phyloP scores from a whole-genome alignment of 345 rosid species.

The Citrus inodora region DNA sequence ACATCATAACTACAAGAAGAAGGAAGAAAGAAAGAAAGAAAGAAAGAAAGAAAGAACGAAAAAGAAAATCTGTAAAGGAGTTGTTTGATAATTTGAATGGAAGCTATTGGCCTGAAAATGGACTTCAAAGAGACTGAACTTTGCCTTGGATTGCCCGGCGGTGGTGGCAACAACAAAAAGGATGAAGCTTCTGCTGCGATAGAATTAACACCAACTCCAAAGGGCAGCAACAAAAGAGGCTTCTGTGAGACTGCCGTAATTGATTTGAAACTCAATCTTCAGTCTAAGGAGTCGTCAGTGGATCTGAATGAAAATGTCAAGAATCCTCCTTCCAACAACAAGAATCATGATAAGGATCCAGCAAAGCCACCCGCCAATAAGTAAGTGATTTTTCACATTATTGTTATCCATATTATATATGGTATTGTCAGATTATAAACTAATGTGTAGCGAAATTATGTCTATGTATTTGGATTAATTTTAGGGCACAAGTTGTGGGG shows the following conservation, averaged over 20 bases:
- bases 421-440: no score
- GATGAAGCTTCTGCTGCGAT: background rate
- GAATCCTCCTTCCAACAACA: conserved; percentile 30
- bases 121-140: conserved; percentile 66
- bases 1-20: background rate
- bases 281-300: conserved; percentile 31
- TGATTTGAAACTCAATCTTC: conserved; percentile 69
- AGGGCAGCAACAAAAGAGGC: conserved; percentile 63
- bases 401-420: no score
- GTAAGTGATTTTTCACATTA: conserved; percentile 25
- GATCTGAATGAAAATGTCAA: conserved; percentile 37
- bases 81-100: conserved; percentile 1
- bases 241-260: conserved; percentile 49
- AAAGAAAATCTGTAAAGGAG: conserved; percentile 2
- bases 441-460: background rate
- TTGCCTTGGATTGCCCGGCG: conserved; percentile 67
- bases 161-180: conserved; percentile 14
- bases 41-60: background rate
- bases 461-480: background rate
- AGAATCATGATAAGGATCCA: conserved; percentile 39
- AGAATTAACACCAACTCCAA: conserved; percentile 23
- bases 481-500: conserved; percentile 86
- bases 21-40: background rate
- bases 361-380: conserved; percentile 76
- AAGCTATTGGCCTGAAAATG: conserved; percentile 25